These are phyloP conservation scores for Kodamaea anthophila DNA, from an alignment of 1,139 yeast species.

Conservation along the genomic window DNA sequence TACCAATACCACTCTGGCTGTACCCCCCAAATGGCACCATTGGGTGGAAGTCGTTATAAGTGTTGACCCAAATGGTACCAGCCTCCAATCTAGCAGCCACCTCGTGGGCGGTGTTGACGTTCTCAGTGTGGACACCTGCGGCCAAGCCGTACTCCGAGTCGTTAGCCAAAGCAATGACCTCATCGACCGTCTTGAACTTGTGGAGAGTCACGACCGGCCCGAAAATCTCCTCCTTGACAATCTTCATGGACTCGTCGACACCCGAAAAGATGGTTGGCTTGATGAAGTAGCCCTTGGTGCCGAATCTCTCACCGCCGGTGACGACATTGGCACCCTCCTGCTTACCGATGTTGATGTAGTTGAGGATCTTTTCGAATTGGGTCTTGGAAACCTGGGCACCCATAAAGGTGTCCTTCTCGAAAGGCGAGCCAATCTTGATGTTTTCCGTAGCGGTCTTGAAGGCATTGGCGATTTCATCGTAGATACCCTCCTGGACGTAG, in stretches of 20 bases:
- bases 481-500: constrained; percentile 68
- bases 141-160: constrained; percentile 77
- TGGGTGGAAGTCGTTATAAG: constrained; percentile 79
- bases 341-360: constrained; percentile 68
- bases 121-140: constrained; percentile 74
- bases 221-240: constrained; percentile 78
- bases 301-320: constrained; percentile 71
- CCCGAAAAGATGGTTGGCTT: constrained; percentile 76
- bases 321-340: constrained; percentile 68
- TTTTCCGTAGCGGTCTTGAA: constrained; percentile 56
- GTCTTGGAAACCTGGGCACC: constrained; percentile 80
- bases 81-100: constrained; percentile 67
- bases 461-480: constrained; percentile 57
- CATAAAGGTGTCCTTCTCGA: constrained; percentile 63
- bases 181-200: constrained; percentile 68
- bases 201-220: constrained; percentile 79
- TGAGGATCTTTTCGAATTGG: constrained; percentile 71
- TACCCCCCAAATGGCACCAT: constrained; percentile 84
- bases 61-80: constrained; percentile 82
- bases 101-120: constrained; percentile 35
- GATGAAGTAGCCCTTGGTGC: constrained; percentile 67
- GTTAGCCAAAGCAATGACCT: constrained; percentile 65
- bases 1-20: constrained; percentile 84
- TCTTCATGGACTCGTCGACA: constrained; percentile 59
- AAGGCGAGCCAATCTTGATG: constrained; percentile 68